Evolutionary conservation across 495 filamentous ascomycete species (phyloP).

Genomic region (Saxophila tyrrhenica): DNA sequence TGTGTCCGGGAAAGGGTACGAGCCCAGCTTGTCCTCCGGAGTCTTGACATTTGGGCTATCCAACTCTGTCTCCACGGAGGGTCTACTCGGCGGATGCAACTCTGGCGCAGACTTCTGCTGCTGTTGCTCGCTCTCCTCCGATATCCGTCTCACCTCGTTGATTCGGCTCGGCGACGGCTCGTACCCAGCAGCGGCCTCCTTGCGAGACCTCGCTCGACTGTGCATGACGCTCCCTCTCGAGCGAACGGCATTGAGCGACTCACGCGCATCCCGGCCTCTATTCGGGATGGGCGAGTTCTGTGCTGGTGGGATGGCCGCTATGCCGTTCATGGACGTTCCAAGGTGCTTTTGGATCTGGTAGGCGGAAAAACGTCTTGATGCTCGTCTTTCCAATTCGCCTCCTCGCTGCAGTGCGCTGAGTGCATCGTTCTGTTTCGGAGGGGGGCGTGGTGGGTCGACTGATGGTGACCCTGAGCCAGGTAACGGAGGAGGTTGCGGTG

Average conservation of each 20-base stretch:
- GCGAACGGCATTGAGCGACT: constrained; percentile 87
- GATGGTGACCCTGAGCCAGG: constrained; percentile 59
- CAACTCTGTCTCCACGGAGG: constrained; percentile 12
- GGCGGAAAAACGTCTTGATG: constrained; percentile 82
- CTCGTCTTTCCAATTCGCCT: constrained; percentile 83
- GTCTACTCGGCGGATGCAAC: constrained; percentile 28
- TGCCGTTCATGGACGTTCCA: constrained; percentile 64
- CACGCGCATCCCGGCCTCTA: constrained; percentile 73
- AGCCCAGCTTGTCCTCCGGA: constrained; percentile 47
- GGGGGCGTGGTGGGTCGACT: constrained; percentile 29
- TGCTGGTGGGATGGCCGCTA: constrained; percentile 68
- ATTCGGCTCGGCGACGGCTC: constrained; percentile 53
- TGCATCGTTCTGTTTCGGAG: constrained; percentile 78
- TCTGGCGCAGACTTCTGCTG: constrained; percentile 29
- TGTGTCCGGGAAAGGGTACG: constrained; percentile 28
- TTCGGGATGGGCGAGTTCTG: constrained; percentile 85
- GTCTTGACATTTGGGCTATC: constrained; percentile 43
- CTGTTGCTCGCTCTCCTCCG: constrained; percentile 40
- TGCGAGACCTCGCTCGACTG: constrained; percentile 36
- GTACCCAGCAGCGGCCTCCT: constrained; percentile 1
- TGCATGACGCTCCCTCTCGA: constrained; percentile 61
- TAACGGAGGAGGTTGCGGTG: constrained; percentile 41
- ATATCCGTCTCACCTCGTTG: constrained; percentile 47
- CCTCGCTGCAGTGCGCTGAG: constrained; percentile 82
- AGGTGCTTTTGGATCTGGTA: constrained; percentile 94